Evolutionary conservation across 2,329 filamentous ascomycete genomes (phyloP).

Genomic region (Trichoderma sp.): DNA sequence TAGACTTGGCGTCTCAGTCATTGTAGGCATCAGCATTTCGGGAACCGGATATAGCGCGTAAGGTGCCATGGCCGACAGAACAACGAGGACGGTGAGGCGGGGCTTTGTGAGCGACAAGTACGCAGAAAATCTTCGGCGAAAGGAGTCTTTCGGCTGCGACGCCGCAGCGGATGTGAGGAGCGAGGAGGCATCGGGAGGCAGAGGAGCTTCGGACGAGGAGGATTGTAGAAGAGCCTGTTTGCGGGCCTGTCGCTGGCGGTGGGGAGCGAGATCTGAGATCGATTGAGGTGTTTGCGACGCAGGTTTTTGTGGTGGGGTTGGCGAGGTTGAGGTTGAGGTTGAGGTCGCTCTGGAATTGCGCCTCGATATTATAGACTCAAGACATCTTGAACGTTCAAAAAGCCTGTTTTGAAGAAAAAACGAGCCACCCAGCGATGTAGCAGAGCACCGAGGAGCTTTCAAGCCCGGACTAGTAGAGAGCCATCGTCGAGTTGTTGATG

Average conservation of each 20-base stretch:
- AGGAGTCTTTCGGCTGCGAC: constrained; percentile 53
- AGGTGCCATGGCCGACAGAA: constrained; percentile 85
- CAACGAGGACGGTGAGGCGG: constrained; percentile 86
- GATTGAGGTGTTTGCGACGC: constrained; percentile 33
- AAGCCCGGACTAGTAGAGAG: constrained; percentile 38
- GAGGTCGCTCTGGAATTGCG: constrained; percentile 37
- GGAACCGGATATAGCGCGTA: constrained; percentile 95
- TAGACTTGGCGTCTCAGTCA: constrained; percentile 72
- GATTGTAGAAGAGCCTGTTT: constrained; percentile 33
- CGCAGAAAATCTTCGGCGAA: constrained; percentile 72
- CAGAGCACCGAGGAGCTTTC: constrained; percentile 34
- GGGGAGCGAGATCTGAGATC: constrained; percentile 39
- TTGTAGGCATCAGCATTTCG: constrained; percentile 73
- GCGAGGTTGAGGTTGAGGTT: constrained; percentile 34
- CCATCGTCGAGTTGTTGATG: constrained; percentile 34
- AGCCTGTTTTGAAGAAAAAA: constrained; percentile 46
- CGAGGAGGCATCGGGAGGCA: constrained; percentile 59
- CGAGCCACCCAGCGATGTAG: constrained; percentile 30
- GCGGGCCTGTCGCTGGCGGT: constrained; percentile 43
- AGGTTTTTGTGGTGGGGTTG: constrained; percentile 30
- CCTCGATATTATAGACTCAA: constrained; percentile 41
- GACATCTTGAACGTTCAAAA: constrained; percentile 44
- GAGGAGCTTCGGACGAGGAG: constrained; percentile 35
- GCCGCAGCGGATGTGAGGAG: constrained; percentile 58
- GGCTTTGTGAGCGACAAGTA: constrained; percentile 95